These are phyloP conservation scores for Mucuna pruriens DNA, from an alignment of 306 rosid species.

Conservation along the genomic window DNA sequence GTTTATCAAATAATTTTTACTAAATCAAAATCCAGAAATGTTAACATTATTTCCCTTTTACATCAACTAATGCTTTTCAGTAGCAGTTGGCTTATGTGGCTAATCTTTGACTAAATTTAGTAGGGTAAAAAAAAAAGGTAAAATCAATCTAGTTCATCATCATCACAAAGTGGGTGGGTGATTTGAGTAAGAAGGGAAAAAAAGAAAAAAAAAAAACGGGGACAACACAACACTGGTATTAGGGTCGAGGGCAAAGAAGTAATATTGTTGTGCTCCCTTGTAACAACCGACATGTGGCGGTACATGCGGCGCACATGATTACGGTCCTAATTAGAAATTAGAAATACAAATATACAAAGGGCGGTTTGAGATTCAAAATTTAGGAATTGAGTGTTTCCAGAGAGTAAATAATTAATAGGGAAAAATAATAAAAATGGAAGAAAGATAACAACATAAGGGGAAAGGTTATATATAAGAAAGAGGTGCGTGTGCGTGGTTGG, in stretches of 20 bases:
- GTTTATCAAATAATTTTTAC: neutral
- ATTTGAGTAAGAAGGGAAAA: neutral
- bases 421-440: neutral
- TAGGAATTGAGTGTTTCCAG: no score
- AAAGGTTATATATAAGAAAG: neutral
- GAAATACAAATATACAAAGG: constrained; percentile 10
- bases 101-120: constrained; percentile 26
- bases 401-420: neutral
- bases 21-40: neutral
- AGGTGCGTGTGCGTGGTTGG: neutral
- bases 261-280: neutral
- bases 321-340: constrained; percentile 20
- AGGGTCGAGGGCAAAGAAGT: constrained; percentile 31
- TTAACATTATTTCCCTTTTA: neutral
- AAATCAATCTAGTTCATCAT: neutral
- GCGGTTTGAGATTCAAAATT: constrained; percentile 64
- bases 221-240: constrained; percentile 24
- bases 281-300: constrained; percentile 61
- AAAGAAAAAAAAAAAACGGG: neutral
- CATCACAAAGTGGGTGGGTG: constrained; percentile 1
- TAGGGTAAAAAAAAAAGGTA: no score
- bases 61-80: neutral
- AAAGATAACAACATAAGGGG: neutral
- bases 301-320: constrained; percentile 54
- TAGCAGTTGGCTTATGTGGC: neutral